Evolutionary conservation across 2,329 filamentous ascomycete genomes (phyloP).

Genomic region (Verticillium isaacii): DNA sequence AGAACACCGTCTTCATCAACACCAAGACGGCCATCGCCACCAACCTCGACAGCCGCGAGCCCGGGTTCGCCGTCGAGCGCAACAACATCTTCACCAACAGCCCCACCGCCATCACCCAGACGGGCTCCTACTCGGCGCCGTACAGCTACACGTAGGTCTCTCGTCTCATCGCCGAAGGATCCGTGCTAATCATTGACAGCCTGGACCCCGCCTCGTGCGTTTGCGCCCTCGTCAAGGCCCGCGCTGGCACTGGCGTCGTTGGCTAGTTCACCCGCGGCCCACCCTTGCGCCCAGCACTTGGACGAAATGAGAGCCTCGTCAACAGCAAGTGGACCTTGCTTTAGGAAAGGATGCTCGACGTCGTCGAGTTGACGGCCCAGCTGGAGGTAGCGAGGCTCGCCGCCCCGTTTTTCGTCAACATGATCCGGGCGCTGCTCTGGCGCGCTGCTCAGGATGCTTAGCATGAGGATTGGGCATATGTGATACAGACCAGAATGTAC

Average conservation of each 20-base stretch:
- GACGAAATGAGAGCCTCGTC: neutral
- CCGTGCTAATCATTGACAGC: conserved; percentile 5
- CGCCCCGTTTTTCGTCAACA: neutral
- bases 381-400: neutral
- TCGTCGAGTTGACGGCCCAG: neutral
- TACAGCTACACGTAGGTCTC: conserved; percentile 29
- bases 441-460: neutral
- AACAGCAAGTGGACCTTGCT: neutral
- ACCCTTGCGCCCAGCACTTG: neutral
- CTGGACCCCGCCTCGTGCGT: conserved; percentile 16
- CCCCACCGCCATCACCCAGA: conserved; percentile 26
- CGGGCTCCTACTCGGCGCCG: conserved; percentile 24
- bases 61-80: conserved; percentile 36
- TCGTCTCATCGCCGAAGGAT: neutral
- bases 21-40: conserved; percentile 34
- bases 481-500: too few species aligned
- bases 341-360: neutral
- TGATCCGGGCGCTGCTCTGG: neutral
- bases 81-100: conserved; percentile 39
- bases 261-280: neutral
- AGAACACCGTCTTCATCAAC: conserved; percentile 43
- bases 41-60: conserved; percentile 37
- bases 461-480: neutral
- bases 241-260: conserved; percentile 11
- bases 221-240: conserved; percentile 13